Evolutionary conservation across 257 asterid species (phyloP), one percentile per base, ranked within the genome.

Genomic region (Capsicum baccatum): DNA sequence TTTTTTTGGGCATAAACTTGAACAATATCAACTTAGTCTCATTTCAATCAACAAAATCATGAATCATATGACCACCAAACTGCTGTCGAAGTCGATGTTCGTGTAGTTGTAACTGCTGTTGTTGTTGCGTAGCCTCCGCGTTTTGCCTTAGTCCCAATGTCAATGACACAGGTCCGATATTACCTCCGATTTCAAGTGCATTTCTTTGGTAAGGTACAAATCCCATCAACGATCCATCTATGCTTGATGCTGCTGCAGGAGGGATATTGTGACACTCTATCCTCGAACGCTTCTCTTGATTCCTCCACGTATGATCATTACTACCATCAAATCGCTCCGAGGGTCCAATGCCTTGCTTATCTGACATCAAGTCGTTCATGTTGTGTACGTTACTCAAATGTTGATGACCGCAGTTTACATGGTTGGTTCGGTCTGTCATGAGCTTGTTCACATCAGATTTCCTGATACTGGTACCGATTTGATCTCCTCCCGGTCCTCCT

Each of bases 91-190:
- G 84, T 14, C 85, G 86, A 64, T 82, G 88, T 69, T 86, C 85
- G 6, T 86, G 89, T 58, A 70, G 86, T 59, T 83, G 88, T 63
- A 81, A 42, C 9, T 83, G 86, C 8, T 85, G 86, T n/a, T 85
- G 92, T 8, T 86, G 91, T 1, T 83, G 88, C 10, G 68, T 84
- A 0, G 90, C 91, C 84, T 91, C 98, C 0, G 87, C 90, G 58
- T 91, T 91, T 71, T 92, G 97, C 76, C 94, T 85, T 0, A 94
- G 91, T 0, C 98, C 97, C 58, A 94, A 85, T 0, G 98, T 94
- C 82, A 94, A 71, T 2, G 98, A 92, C 33, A 94, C 97, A 1
- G 97, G 83, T 10, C 97, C 93, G 0, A 91, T 86, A 33, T 93
- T 86, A 54, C 94, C 92, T 58, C 91, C 94, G 47, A 89, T 83